Evolutionary conservation across 257 asterid species (phyloP), one percentile per base, ranked within the genome.

Genomic region (Nicotiana otophora): DNA sequence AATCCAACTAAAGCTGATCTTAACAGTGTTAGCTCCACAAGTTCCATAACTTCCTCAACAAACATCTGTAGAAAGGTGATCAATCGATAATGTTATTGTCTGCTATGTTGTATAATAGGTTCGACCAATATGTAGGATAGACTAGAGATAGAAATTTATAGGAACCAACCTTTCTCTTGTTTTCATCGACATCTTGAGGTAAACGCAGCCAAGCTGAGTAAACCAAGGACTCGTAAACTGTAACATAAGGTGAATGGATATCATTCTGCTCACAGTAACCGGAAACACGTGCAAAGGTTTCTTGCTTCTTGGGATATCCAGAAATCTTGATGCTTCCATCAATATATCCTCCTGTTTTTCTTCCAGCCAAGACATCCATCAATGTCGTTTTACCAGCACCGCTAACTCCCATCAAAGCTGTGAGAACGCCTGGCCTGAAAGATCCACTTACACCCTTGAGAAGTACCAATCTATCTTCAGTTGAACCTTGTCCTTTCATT

Each of bases 361-460:
- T 86, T 33, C 95, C 97, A 5, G 95, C 93, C 77, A 92, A 82
- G 12, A 92, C 95, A 28, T 92, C 97, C 97, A 92, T 89, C 30
- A 92, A 90, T 11, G 95, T 92, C 0, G 97, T 92, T 87, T 92
- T 92, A 2, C 97, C 97, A 0, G 97, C 97, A 26, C 97, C 97
- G 62, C 94, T 92, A 14, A 92, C 92, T 5, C 97, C 97, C 95
- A 92, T 91, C 64, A 92, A 75, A 76, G 97, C 93, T 14, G 95
- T 88, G 28, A 92, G 90, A 81, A 91, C 81, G 4, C 95, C 95
- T 0, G 95, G 97, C 86, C 89, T 90, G 68, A 92, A 91, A 16
- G 91, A 91, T 31, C 95, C 97, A 84, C 92, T 92, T 23, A 91
- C 92, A 14, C 92, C 89, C 72, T 89, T 91, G 31, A 92, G 82